Percentiles rank a stretch among this genome's conserved stretches.
These are phyloP conservation scores for Ustilago tritici DNA, from an alignment of 1,284 basidiomycete genomes.

Conservation along the genomic window DNA sequence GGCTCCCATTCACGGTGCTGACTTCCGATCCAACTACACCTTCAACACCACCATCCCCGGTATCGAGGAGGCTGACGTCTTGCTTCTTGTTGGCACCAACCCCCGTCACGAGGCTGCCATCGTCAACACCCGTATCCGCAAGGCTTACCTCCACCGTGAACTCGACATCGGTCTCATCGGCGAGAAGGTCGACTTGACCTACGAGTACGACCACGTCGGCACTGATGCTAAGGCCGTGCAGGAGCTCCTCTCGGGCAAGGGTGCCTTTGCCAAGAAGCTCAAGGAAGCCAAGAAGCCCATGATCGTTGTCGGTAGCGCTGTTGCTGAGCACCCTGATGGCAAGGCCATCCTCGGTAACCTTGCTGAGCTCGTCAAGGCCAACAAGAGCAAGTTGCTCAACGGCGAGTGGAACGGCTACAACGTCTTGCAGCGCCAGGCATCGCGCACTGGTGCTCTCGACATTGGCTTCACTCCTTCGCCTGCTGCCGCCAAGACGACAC, in stretches of 20 bases:
- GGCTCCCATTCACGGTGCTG: slow-evolving; percentile 81
- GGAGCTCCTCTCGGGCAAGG: slow-evolving; percentile 77
- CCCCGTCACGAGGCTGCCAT: slow-evolving; percentile 97
- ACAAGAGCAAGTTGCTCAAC: slow-evolving; percentile 77
- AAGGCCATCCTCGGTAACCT: slow-evolving; percentile 82
- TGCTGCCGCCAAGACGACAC: slow-evolving; percentile 79
- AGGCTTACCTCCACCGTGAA: slow-evolving; percentile 87
- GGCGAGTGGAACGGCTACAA: slow-evolving; percentile 96
- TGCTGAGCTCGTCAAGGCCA: slow-evolving; percentile 81
- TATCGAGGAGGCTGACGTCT: slow-evolving; percentile 89
- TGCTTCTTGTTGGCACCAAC: slow-evolving; percentile 95
- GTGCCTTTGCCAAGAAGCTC: slow-evolving; percentile 90
- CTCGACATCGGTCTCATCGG: slow-evolving; percentile 91
- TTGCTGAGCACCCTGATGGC: slow-evolving; percentile 88
- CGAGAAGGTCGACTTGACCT: slow-evolving; percentile 89
- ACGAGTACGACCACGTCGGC: slow-evolving; percentile 93
- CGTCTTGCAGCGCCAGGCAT: slow-evolving; percentile 88
- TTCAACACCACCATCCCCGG: slow-evolving; percentile 96
- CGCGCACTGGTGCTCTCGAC: slow-evolving; percentile 94
- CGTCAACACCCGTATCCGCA: slow-evolving; percentile 95
- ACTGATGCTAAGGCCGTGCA: slow-evolving; percentile 81
- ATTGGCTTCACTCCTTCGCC: slow-evolving; percentile 89
- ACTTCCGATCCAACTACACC: slow-evolving; percentile 94
- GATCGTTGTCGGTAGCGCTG: slow-evolving; percentile 90
- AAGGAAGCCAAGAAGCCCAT: slow-evolving; percentile 90